Percentiles rank a stretch among this genome's conserved stretches.
phyloP scores from a whole-genome alignment of 208 protist species.

The Acanthamoeba royreba region DNA sequence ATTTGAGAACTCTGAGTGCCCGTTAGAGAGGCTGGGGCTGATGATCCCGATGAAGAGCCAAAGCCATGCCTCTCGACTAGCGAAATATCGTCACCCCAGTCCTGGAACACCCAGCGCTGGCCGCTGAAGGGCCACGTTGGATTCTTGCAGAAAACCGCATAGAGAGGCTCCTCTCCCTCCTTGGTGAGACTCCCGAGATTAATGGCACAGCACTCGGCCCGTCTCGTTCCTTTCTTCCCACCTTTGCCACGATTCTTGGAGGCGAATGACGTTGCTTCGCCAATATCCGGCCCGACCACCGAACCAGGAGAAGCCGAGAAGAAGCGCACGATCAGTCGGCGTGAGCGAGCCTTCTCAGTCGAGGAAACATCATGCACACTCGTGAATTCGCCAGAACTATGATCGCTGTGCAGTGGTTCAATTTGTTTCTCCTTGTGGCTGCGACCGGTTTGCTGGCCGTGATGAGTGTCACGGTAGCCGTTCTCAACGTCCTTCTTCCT shows the following conservation, averaged over 20 bases:
- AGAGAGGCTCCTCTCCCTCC: conserved; percentile 34
- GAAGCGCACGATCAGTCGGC: neutral
- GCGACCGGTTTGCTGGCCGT: neutral
- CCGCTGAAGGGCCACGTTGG: neutral
- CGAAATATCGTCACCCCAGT: neutral
- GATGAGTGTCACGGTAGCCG: neutral
- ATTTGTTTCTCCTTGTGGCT: neutral
- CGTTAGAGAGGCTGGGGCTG: neutral
- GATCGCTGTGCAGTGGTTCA: neutral
- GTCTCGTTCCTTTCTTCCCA: neutral
- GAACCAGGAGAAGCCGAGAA: too few species aligned
- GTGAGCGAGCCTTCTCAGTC: neutral
- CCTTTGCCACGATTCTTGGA: neutral
- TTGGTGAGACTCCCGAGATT: conserved; percentile 13
- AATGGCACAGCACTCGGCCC: neutral
- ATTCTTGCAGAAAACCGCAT: conserved; percentile 6
- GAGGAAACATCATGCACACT: neutral
- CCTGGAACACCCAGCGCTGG: neutral
- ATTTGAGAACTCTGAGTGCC: neutral
- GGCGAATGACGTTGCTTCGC: neutral
- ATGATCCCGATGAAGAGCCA: too few species aligned
- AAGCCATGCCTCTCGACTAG: neutral
- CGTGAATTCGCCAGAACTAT: neutral
- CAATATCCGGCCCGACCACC: too few species aligned
- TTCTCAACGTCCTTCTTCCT: conserved; percentile 1